Evolutionary conservation across 768 basidiomycete species (phyloP), one percentile per base, ranked within the genome.

Genomic region (Auriculariales sp.): DNA sequence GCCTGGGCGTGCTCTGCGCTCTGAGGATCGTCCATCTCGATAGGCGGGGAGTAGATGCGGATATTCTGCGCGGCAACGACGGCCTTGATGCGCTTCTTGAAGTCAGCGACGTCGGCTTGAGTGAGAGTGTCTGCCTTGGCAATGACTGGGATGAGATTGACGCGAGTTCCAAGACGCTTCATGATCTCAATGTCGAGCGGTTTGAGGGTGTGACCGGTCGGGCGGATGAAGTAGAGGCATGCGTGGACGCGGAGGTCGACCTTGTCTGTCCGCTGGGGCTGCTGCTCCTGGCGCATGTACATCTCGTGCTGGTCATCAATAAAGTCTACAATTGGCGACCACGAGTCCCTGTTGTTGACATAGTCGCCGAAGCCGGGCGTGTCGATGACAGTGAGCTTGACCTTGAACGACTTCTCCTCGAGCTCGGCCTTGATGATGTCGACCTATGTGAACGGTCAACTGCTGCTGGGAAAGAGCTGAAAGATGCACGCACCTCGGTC

Each of bases 321-420:
- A 66, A 98, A 98, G 66, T 99, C 94, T 63, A 99, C 83, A 57
- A 99, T 98, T 49, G 95, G 95, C 27, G 79, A 75, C 95, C 95
- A 99, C 17, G 90, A 93, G 66, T 98, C 95, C 50, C 90, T 80
- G 78, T 99, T 99, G 87, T 99, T 99, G 70, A 99, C 94, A 61
- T 97, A 98, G 83, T 99, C 95, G 31, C 95, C 95, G 55, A 98
- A 99, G 27, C 95, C 95, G 49, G 95, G 95, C 10, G 94, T 97
- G 67, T 99, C 95, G 56, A 99, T 94, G 63, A 98, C 95, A 15
- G 87, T 93, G 55, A 99, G 80, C 74, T 97, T 98, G 74, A 97
- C 93, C 68, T 92, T 94, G 81, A 98, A 98, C 63, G 90, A 86
- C 64, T 93, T 90, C 68, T 98, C 95, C 69, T 98, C 95, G 22